Evolutionary conservation across 2,329 filamentous ascomycete genomes (phyloP), one percentile per base, ranked within the genome.

Genomic region (Ambrosiella xylebori): DNA sequence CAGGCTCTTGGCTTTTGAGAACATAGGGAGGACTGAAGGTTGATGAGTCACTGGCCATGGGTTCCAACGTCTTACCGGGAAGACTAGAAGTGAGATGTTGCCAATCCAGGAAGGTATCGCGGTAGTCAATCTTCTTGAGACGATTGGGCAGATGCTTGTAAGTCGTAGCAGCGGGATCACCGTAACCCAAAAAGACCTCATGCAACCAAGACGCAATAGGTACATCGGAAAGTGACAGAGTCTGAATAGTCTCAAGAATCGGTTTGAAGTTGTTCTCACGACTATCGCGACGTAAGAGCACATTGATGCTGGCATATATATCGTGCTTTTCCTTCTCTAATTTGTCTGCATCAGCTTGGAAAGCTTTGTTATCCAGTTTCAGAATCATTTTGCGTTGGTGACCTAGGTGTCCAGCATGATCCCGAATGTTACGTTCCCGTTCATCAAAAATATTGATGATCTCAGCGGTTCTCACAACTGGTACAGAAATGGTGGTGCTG

Each of bases 181-280:
- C 93, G 68, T 95, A 97, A 2, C 93, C 93, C n/a, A 98, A 74
- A 69, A 97, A 98, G 8, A 97, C 91, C 64, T 97, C 93, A 65
- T 95, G 88, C 49, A 98, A 76, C 93, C 93, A 98, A 1, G 84
- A 80, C 12, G 93, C 89, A 57, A 97, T 76, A 6, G 87, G 86
- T 17, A 91, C 83, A 64, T 95, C 87, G 0, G 89, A 89, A 39
- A 95, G 75, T 1, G 88, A 85, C 37, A 98, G 77, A 62, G 81
- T 86, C 66, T 85, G 87, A 66, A 98, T 94, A 1, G 90, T 95
- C 65, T 96, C 87, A 40, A 98, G 75, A 8, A 98, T 84, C 8
- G 90, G 83, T 66, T 88, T 94, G 75, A 98, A 98, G 69, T 98
- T 98, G 71, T 98, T 98, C 70, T 98, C 93, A 61, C 90, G 78